phyloP scores from a whole-genome alignment of 2,329 filamentous ascomycete species.

The Aspergillus sp. region DNA sequence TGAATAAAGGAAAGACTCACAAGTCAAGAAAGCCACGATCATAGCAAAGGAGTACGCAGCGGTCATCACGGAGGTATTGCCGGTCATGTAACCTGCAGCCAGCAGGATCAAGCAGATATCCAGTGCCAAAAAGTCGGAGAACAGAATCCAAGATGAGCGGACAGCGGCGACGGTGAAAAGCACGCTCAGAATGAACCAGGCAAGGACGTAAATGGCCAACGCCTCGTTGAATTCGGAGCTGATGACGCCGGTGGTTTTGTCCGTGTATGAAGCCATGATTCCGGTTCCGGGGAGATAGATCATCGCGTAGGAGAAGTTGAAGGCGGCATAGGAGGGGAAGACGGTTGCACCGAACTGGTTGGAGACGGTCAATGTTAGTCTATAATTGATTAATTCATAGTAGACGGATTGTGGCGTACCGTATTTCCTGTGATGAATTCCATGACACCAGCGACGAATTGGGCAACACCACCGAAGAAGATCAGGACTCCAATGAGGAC shows the following conservation, averaged over 20 bases:
- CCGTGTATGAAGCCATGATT: constrained; percentile 30
- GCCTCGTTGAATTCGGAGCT: constrained; percentile 19
- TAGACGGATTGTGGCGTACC: background rate
- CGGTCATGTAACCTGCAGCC: constrained; percentile 20
- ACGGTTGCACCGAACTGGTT: constrained; percentile 31
- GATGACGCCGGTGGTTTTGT: constrained; percentile 18
- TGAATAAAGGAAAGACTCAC: constrained; percentile 9
- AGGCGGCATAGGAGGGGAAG: constrained; percentile 36
- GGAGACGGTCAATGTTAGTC: background rate
- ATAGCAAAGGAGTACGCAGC: constrained; percentile 19
- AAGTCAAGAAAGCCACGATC: constrained; percentile 17
- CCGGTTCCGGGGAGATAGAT: background rate
- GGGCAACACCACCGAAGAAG: constrained; percentile 33
- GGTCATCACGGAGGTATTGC: constrained; percentile 8
- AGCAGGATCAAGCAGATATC: constrained; percentile 20
- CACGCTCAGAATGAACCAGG: constrained; percentile 24
- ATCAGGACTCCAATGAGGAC: constrained; percentile 28
- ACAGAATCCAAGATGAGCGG: constrained; percentile 19
- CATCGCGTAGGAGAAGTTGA: constrained; percentile 34
- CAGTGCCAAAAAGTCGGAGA: constrained; percentile 17
- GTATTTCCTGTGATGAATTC: constrained; percentile 19
- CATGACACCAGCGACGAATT: constrained; percentile 23
- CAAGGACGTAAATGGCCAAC: constrained; percentile 21
- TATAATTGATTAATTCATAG: background rate
- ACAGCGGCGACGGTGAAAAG: constrained; percentile 20